Evolutionary conservation across 2,329 filamentous ascomycete species (phyloP).

Genomic region (Diaporthe capsici): DNA sequence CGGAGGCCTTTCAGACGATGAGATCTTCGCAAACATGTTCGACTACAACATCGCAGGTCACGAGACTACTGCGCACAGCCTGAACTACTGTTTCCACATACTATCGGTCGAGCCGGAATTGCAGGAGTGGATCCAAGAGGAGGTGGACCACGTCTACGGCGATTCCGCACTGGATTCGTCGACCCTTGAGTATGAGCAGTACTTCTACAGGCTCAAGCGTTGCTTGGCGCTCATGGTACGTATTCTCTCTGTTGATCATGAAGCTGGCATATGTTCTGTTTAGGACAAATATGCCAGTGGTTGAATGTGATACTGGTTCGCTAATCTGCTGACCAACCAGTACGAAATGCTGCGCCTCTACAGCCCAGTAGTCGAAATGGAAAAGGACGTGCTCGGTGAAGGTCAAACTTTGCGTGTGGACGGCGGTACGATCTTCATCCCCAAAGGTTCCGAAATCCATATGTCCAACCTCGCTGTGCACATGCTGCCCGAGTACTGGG

Average conservation of each 20-base stretch:
- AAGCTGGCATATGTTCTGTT: no score
- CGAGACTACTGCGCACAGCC: constrained; percentile 26
- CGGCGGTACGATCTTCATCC: constrained; percentile 4
- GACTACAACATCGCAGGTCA: constrained; percentile 30
- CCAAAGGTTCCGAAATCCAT: constrained; percentile 20
- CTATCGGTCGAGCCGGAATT: constrained; percentile 11
- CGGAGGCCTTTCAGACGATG: constrained; percentile 12
- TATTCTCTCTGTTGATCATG: fast-evolving
- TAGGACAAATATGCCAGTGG: no score
- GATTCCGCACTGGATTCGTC: background rate
- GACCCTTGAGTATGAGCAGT: constrained; percentile 24
- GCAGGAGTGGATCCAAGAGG: constrained; percentile 29
- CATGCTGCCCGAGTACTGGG: constrained; percentile 25
- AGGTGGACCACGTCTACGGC: constrained; percentile 26
- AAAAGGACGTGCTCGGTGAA: constrained; percentile 10
- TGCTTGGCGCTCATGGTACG: constrained; percentile 39
- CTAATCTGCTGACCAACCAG: background rate
- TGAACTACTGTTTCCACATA: constrained; percentile 33
- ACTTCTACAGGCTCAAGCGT: constrained; percentile 34
- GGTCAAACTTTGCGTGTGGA: constrained; percentile 21
- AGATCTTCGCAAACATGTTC: constrained; percentile 33
- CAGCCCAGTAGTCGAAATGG: constrained; percentile 21
- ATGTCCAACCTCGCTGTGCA: constrained; percentile 26
- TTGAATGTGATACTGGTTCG: background rate
- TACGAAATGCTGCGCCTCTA: constrained; percentile 38